phyloP scores from a whole-genome alignment of 441 rosid species.

The Pelargonium australe region DNA sequence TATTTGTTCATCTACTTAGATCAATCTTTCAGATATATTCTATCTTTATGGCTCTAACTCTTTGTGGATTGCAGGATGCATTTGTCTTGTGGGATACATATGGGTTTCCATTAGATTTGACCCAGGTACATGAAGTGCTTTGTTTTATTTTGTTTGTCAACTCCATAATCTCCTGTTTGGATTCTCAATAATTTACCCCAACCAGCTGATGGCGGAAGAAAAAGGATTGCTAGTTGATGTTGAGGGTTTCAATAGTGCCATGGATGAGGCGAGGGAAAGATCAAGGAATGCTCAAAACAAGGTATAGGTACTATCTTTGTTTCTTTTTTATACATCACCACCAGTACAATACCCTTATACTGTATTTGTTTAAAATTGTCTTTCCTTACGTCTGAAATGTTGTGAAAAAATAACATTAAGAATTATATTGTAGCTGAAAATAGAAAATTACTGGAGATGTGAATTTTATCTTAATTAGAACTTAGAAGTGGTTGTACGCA shows the following conservation, averaged over 20 bases:
- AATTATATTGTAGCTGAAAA: background rate
- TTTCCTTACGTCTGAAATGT: background rate
- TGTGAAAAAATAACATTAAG: background rate
- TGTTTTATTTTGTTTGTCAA: slow-evolving; percentile 6
- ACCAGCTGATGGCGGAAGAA: slow-evolving; percentile 96
- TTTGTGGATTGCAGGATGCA: slow-evolving; percentile 65
- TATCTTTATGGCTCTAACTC: slow-evolving; percentile 9
- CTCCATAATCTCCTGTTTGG: slow-evolving; percentile 7
- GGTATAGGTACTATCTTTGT: slow-evolving; percentile 31
- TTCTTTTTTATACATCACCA: background rate
- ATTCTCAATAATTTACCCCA: slow-evolving; percentile 16
- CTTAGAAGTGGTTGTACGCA: background rate
- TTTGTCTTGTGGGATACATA: slow-evolving; percentile 92
- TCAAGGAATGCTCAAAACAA: slow-evolving; percentile 87
- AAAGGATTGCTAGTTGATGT: slow-evolving; percentile 75
- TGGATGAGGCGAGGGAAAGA: slow-evolving; percentile 95
- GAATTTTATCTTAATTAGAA: background rate
- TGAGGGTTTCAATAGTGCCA: slow-evolving; percentile 68
- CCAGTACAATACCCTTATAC: background rate
- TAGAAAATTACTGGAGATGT: background rate
- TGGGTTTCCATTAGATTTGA: slow-evolving; percentile 95
- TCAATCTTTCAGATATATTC: background rate
- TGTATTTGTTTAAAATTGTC: background rate
- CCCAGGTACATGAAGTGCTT: slow-evolving; percentile 51
- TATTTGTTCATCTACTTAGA: background rate